Evolutionary conservation across 2,329 filamentous ascomycete species (phyloP).

Genomic region (Monosporascus sp.): DNA sequence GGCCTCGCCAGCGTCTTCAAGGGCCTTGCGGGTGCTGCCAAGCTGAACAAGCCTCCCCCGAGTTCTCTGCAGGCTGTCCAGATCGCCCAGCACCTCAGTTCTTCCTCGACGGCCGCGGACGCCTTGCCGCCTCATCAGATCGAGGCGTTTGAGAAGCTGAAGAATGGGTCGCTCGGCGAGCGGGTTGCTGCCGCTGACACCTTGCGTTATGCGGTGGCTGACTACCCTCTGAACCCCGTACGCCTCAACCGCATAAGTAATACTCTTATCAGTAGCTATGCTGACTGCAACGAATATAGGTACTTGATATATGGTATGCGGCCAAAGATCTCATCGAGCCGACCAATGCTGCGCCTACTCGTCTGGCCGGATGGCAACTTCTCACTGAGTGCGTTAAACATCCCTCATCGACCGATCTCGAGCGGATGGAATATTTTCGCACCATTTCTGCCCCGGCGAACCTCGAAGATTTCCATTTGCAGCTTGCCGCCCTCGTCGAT

Average conservation of each 20-base stretch:
- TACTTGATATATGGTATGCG: slow-evolving; percentile 61
- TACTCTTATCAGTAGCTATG: background rate
- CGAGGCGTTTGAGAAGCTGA: slow-evolving; percentile 50
- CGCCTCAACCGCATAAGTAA: background rate
- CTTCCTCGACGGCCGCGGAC: slow-evolving; percentile 32
- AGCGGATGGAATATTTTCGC: slow-evolving; percentile 61
- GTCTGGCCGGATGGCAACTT: slow-evolving; percentile 60
- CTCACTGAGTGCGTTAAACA: slow-evolving; percentile 62
- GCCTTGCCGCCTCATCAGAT: slow-evolving; percentile 48
- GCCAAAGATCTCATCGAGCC: slow-evolving; percentile 60
- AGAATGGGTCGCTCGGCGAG: slow-evolving; percentile 46
- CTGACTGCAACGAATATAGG: slow-evolving; percentile 10
- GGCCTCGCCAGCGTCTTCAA: slow-evolving; percentile 59
- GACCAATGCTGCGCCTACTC: slow-evolving; percentile 46
- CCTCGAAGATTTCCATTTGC: slow-evolving; percentile 60
- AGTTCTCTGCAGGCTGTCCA: slow-evolving; percentile 38
- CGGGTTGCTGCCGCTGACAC: slow-evolving; percentile 52
- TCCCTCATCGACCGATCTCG: slow-evolving; percentile 57
- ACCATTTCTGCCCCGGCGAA: slow-evolving; percentile 52
- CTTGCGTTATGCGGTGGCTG: slow-evolving; percentile 51
- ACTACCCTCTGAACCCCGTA: slow-evolving; percentile 53
- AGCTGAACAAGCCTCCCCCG: slow-evolving; percentile 46
- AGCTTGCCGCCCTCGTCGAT: slow-evolving; percentile 58
- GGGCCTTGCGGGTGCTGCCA: slow-evolving; percentile 50
- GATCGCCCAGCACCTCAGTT: slow-evolving; percentile 41